phyloP scores from a whole-genome alignment of 106 monocot genomes.

The Iris macrosiphon region DNA sequence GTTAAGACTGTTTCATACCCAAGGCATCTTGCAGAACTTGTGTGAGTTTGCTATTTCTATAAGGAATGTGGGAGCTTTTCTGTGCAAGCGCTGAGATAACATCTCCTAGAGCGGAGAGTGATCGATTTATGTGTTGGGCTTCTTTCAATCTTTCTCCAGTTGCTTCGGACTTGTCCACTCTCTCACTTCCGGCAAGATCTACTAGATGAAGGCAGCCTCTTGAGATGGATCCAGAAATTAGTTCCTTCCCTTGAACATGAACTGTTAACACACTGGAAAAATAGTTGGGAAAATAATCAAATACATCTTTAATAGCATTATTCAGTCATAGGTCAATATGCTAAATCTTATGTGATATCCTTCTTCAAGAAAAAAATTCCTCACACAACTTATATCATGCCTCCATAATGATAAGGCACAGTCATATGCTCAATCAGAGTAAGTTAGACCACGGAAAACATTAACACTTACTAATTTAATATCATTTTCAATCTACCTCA shows the following conservation, averaged over 20 bases:
- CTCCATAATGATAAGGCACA: no score
- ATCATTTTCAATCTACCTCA: no score
- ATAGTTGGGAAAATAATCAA: constrained; percentile 3
- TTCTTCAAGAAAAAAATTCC: no score
- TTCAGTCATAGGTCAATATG: background rate
- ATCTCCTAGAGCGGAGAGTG: constrained; percentile 58
- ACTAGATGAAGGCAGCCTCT: constrained; percentile 51
- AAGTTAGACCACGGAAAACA: no score
- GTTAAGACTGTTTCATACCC: constrained; percentile 19
- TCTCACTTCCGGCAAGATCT: constrained; percentile 73
- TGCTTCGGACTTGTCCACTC: constrained; percentile 54
- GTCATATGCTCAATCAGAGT: no score
- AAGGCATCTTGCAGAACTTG: constrained; percentile 54
- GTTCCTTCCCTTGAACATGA: constrained; percentile 45
- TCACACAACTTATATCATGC: no score
- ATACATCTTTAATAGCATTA: no score
- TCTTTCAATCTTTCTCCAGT: constrained; percentile 62
- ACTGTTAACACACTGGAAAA: constrained; percentile 41
- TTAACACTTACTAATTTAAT: no score
- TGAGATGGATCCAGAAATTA: constrained; percentile 25
- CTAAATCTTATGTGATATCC: no score
- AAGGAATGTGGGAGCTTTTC: constrained; percentile 53
- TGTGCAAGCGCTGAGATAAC: constrained; percentile 56
- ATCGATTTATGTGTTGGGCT: constrained; percentile 58
- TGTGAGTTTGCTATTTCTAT: constrained; percentile 71